Evolutionary conservation across 148 eudicot genomes (phyloP).

Genomic region (Cornus florida): DNA sequence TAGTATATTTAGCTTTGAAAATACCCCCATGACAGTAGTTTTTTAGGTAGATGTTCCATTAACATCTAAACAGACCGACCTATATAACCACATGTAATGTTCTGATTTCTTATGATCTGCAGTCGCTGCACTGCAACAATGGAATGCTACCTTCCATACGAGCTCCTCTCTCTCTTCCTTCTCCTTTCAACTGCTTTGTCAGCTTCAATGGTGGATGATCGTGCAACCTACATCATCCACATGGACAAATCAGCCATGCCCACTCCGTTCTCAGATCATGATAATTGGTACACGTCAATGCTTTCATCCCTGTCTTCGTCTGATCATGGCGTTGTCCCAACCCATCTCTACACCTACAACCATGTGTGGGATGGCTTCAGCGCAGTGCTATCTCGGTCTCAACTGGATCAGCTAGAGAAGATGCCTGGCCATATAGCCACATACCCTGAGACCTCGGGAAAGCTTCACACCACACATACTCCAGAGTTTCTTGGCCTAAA

Average conservation of each 20-base stretch:
- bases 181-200: neutral
- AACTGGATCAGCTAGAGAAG: constrained; percentile 7
- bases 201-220: constrained; percentile 3
- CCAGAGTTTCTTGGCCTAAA: constrained; percentile 21
- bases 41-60: too few relatives aligned
- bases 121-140: neutral
- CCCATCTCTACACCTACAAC: constrained; percentile 22
- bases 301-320: constrained; percentile 14
- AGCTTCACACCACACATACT: constrained; percentile 8
- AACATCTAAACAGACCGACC: neutral
- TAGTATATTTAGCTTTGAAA: neutral
- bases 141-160: neutral
- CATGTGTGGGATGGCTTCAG: constrained; percentile 29
- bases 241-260: constrained; percentile 29
- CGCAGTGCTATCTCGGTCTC: constrained; percentile 19
- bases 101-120: neutral
- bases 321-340: constrained; percentile 1
- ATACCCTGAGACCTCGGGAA: constrained; percentile 9
- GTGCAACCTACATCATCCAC: neutral
- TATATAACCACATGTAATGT: neutral
- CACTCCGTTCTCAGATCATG: constrained; percentile 22
- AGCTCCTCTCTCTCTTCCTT: neutral
- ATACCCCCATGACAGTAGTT: neutral
- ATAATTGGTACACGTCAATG: constrained; percentile 23
- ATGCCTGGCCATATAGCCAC: constrained; percentile 24